phyloP scores from a whole-genome alignment of 805 yeast species.

The Alloascoidea africana region DNA sequence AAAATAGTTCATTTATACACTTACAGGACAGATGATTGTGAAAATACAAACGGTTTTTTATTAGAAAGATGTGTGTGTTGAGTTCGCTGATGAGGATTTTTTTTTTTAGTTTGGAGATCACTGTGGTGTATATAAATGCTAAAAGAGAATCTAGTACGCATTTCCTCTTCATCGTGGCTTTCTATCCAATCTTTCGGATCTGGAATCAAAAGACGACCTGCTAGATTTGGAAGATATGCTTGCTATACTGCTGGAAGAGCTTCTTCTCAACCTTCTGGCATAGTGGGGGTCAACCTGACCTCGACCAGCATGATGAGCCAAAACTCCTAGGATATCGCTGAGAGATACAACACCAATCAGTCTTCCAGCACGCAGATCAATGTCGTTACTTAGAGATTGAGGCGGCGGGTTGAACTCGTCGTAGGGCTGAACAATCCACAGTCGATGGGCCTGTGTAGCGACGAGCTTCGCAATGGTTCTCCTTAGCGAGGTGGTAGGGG shows the following conservation, averaged over 20 bases:
- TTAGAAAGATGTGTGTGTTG: too few species aligned
- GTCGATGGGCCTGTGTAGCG: constrained; percentile 85
- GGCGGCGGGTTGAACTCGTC: constrained; percentile 2
- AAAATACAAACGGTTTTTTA: too few species aligned
- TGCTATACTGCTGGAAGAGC: constrained; percentile 23
- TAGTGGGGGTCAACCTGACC: constrained; percentile 57
- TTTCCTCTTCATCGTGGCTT: too few species aligned
- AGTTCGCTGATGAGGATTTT: too few species aligned
- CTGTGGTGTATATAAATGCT: too few species aligned
- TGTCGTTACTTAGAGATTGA: background rate
- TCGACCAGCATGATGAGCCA: constrained; percentile 64
- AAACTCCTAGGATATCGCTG: constrained; percentile 74
- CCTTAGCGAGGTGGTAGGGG: constrained; percentile 61
- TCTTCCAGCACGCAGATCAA: constrained; percentile 32
- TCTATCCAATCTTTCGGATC: too few species aligned
- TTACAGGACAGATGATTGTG: too few species aligned
- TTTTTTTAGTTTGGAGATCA: too few species aligned
- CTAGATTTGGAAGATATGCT: background rate
- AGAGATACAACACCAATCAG: constrained; percentile 83
- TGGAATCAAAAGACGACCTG: background rate
- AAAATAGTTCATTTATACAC: too few species aligned
- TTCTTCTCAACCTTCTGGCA: constrained; percentile 71
- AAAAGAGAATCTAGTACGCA: too few species aligned
- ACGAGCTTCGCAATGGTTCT: constrained; percentile 89
- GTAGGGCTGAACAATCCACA: constrained; percentile 5